Percentiles rank a stretch among this genome's conserved stretches.
These are phyloP conservation scores for Huntiella moniliformis DNA, from an alignment of 2,329 filamentous ascomycete species.

Conservation along the genomic window DNA sequence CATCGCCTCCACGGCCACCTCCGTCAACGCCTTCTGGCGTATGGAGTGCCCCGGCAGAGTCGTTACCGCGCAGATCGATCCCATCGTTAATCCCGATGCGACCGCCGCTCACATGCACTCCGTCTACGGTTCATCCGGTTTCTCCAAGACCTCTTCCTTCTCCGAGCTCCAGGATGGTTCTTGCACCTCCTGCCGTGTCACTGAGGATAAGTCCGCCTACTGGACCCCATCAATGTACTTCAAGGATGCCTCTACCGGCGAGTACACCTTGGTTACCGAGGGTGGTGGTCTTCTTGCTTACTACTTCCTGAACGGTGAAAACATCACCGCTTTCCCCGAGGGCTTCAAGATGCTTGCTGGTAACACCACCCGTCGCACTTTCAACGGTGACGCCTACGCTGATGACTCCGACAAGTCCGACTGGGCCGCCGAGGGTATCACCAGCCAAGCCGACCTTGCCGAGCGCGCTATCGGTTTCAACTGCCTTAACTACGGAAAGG, in stretches of 20 bases:
- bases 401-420: slow-evolving; percentile 46
- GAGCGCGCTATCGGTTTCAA: slow-evolving; percentile 89
- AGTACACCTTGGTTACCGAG: slow-evolving; percentile 50
- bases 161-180: slow-evolving; percentile 38
- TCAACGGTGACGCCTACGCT: slow-evolving; percentile 46
- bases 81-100: slow-evolving; percentile 45
- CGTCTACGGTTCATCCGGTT: slow-evolving; percentile 44
- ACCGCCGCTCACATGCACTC: slow-evolving; percentile 51
- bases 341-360: slow-evolving; percentile 73
- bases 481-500: slow-evolving; percentile 61
- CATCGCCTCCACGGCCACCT: slow-evolving; percentile 18
- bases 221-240: slow-evolving; percentile 74
- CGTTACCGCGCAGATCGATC: slow-evolving; percentile 57
- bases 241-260: slow-evolving; percentile 41
- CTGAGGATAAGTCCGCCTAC: slow-evolving; percentile 71
- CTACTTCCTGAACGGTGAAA: slow-evolving; percentile 55
- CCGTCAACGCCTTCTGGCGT: slow-evolving; percentile 62
- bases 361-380: slow-evolving; percentile 47
- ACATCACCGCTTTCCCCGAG: slow-evolving; percentile 54
- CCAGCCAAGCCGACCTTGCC: slow-evolving; percentile 45
- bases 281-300: slow-evolving; percentile 77
- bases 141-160: slow-evolving; percentile 29
- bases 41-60: slow-evolving; percentile 61
- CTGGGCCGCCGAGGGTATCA: slow-evolving; percentile 47
- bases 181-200: slow-evolving; percentile 68